A percentile compares a stretch with the other conserved stretches of the same genome.
These are phyloP conservation scores for Aspergillus sp. DNA, from an alignment of 2,329 filamentous ascomycete species.

Conservation along the genomic window DNA sequence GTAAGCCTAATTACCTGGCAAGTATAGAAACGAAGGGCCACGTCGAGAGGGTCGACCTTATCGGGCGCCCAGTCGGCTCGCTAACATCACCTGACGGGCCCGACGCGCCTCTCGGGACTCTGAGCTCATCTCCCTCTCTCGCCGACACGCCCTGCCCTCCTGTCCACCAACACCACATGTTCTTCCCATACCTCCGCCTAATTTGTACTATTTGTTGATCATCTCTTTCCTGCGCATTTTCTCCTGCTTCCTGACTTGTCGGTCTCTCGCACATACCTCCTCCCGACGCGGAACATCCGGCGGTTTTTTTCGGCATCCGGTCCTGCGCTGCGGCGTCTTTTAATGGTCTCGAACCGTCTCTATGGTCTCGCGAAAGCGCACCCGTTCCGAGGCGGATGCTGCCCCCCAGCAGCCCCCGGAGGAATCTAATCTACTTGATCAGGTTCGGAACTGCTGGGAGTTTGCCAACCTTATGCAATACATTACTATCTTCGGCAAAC, in stretches of 20 bases:
- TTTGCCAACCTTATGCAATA: conserved; percentile 94
- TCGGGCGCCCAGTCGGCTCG: conserved; percentile 13
- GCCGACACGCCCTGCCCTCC: conserved; percentile 17
- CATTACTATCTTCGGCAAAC: conserved; percentile 85
- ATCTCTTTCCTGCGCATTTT: background rate
- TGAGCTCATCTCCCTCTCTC: conserved; percentile 33
- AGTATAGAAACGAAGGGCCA: background rate
- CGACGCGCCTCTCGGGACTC: conserved; percentile 29
- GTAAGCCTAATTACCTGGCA: too few species aligned
- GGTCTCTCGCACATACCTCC: background rate
- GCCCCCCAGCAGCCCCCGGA: conserved; percentile 41
- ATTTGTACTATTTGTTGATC: background rate
- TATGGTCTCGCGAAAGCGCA: conserved; percentile 58
- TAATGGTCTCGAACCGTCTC: conserved; percentile 32
- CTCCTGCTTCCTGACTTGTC: background rate
- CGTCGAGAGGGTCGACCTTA: conserved; percentile 9
- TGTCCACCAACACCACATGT: background rate
- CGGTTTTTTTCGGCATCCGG: conserved; percentile 6
- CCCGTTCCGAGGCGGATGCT: conserved; percentile 56
- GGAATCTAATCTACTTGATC: conserved; percentile 55
- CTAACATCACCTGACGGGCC: conserved; percentile 29
- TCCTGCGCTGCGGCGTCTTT: conserved; percentile 26
- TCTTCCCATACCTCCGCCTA: background rate
- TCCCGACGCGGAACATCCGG: background rate
- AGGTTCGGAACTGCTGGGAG: conserved; percentile 88